Evolutionary conservation across 2,329 filamentous ascomycete species (phyloP).

Genomic region (Furcasterigmium furcatum): DNA sequence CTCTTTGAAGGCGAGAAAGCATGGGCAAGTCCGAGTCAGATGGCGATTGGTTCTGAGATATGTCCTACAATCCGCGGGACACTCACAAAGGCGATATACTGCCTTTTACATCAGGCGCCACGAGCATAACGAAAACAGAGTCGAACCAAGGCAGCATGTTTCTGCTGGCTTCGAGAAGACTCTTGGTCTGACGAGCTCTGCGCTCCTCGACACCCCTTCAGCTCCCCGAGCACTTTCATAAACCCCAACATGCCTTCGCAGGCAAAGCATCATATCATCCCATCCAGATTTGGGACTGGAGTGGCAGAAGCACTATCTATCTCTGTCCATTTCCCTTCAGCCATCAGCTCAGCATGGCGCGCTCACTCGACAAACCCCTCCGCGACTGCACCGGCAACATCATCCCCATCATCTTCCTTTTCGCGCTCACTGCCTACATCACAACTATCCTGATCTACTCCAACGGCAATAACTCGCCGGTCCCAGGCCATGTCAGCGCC

Average conservation of each 20-base stretch:
- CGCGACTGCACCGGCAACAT: slow-evolving; percentile 4
- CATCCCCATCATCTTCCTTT: slow-evolving; percentile 4
- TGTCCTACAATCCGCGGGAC: too few relatives aligned
- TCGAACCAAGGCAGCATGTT: neutral
- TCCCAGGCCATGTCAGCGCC: slow-evolving; percentile 1
- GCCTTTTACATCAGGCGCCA: neutral
- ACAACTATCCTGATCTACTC: slow-evolving; percentile 8
- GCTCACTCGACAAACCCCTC: slow-evolving; percentile 4
- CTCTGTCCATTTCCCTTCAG: neutral
- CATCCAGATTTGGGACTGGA: neutral
- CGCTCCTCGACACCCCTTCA: too few relatives aligned
- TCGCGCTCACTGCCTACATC: slow-evolving; percentile 7
- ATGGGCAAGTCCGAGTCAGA: too few relatives aligned
- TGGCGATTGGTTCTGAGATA: too few relatives aligned
- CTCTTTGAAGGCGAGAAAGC: neutral
- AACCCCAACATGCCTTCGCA: neutral
- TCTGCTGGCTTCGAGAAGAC: neutral
- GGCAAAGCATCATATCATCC: neutral
- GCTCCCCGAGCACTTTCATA: neutral
- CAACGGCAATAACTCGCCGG: slow-evolving; percentile 3
- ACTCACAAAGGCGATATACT: neutral
- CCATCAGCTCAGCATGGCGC: too few relatives aligned
- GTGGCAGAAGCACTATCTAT: neutral
- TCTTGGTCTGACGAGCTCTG: neutral
- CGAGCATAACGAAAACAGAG: neutral